These are phyloP conservation scores for Heterobasidion irregulare DNA, from an alignment of 1,284 basidiomycete species.

Conservation along the genomic window DNA sequence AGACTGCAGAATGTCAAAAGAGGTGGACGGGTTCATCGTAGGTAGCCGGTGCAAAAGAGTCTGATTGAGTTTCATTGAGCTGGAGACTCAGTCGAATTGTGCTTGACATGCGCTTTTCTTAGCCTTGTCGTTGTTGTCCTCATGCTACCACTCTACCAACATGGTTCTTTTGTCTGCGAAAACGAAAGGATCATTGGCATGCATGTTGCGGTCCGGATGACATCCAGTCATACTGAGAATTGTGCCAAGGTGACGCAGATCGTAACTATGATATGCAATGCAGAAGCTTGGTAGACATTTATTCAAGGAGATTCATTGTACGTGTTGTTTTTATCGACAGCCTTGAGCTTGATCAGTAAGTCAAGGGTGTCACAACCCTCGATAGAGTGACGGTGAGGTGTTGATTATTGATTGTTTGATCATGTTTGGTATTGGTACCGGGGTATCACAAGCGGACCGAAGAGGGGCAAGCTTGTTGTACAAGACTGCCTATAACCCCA, in stretches of 20 bases:
- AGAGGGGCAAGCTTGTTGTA: not conserved
- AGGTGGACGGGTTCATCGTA: slow-evolving; percentile 1
- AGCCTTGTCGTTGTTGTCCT: no score
- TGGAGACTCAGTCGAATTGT: slow-evolving; percentile 10
- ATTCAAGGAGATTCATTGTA: no score
- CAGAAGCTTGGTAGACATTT: no score
- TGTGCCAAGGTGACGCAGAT: not conserved
- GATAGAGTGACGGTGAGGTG: not conserved
- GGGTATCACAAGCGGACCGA: not conserved
- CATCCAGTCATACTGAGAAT: not conserved
- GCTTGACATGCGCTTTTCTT: not conserved
- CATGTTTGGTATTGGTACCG: not conserved
- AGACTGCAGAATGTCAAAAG: slow-evolving; percentile 21
- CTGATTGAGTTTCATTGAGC: not conserved
- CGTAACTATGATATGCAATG: not conserved
- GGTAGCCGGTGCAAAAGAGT: not conserved
- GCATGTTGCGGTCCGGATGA: no score
- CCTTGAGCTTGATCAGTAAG: no score
- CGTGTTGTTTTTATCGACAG: no score
- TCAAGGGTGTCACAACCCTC: no score
- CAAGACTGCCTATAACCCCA: not conserved
- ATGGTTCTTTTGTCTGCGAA: no score
- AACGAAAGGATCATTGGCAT: no score
- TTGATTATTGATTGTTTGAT: not conserved
- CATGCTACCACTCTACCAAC: no score